Evolutionary conservation across 129 eudicot genomes (phyloP).

Genomic region (Helianthus annuus): HanXRQr2.0-SUNRISE NC_035437.2:112126278-112126777

Average conservation of each 20-base stretch:
- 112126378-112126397: slow-evolving; percentile 83
- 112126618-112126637: slow-evolving; percentile 44
- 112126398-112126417: slow-evolving; percentile 85
- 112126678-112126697: not conserved
- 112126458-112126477: not conserved
- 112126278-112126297: not conserved
- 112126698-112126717: not conserved
- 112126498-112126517: slow-evolving; percentile 52
- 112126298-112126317: slow-evolving; percentile 58
- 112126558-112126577: no score
- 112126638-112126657: slow-evolving; percentile 22
- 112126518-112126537: slow-evolving; percentile 73
- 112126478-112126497: not conserved
- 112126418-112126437: slow-evolving; percentile 63
- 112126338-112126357: slow-evolving; percentile 88
- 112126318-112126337: slow-evolving; percentile 77
- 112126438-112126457: slow-evolving; percentile 8
- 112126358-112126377: slow-evolving; percentile 69
- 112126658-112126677: not conserved
- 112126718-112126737: not conserved
- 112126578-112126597: slow-evolving; percentile 7
- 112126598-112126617: slow-evolving; percentile 5
- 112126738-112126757: not conserved
- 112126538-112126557: slow-evolving; percentile 68
- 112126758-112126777: not conserved